Base-by-base conservation (phyloP, 345 rosid genomes). In the Populus tremula region DNA sequence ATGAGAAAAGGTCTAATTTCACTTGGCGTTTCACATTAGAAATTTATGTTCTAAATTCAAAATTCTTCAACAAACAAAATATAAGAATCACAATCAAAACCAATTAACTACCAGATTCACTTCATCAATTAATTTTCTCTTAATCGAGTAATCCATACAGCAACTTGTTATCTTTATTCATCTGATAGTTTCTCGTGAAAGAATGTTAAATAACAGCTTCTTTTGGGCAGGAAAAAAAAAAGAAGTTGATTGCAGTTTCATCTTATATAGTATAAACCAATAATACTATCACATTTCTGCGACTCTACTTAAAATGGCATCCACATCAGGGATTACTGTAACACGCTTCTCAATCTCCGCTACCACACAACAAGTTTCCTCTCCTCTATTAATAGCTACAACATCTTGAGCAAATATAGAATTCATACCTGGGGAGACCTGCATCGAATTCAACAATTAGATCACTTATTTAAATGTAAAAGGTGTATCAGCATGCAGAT, bases 371-470 rank as follows among this genome's bases (percentile, higher is more conserved):
- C 82, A 92, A 13, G 78, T 74, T 73, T 86, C 81, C 56, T 78
- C 85, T 59, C 56, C 38, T 17, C 80, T 85, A 82, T 92, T 79
- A 45, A 95, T 71, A 0, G 84, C 90, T 38, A 79, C 92, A 75
- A 88, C 84, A 56, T 92, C 84, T 72, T 87, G 87, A 27, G 84
- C 78, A 65, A 85, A 82, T 74, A 16, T 53, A n/a, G 85, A 29
- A 71, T 81, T 82, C 17, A 78, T 78, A 71, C 98, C 98, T 56
- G 94, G 91, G 62, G 87, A 81, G 62, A 93, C 97, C 99, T 95
- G 91, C 88, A 81, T 53, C 21, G 29, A 33, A 74, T 80, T 31
- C 39, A 27, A 8, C 20, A 71, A 62, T 35, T 71, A n/a, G 67
- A 29, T 49, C 54, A 49, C 8, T 49, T 49, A 49, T 49, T 49